Base-by-base conservation (phyloP, 495 filamentous ascomycete species). In the Terfezia boudieri region DNA sequence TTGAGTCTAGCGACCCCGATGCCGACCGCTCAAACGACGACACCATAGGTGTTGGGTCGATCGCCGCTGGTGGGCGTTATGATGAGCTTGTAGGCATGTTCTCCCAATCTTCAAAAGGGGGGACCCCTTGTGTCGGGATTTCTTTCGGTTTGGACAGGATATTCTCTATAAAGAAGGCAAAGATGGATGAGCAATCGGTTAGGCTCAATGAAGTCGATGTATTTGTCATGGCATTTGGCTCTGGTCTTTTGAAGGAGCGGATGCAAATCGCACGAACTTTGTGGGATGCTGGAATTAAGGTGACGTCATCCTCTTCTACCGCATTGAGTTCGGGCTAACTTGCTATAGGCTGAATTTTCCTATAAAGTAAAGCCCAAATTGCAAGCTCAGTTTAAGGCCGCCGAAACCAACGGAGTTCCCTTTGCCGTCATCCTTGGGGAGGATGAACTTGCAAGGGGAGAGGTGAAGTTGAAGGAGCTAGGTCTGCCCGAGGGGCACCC, bases 51-150 rank as follows among this genome's bases (percentile, higher is more conserved):
- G 84, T 94, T 41, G 86, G 86, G 51, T 85, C 79, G 62, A 78
- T 94, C 37, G 87, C 87, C 9, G 89, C 86, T 4, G 89, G 89
- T 59, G 89, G 88, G 53, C 76, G 89, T 50, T 94, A 95, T 67
- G 89, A 95, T 64, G 83, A 88, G 62, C 75, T 94, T 4, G 89
- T 94, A 35, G 83, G 83, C 67, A 94, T 94, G 85, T 95, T 93
- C 73, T 58, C 68, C 37, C 59, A 62, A n/a, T 58, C 53, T 3
- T 53, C 57, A 9, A 92, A 90, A 70, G 71, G 72, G 1, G 80
- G 86, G 62, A 84, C 94, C 38, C 89, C 89, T 26, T 94, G 89
- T 64, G 85, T 94, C 8, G 88, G 89, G 57, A 83, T 95, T 58
- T 93, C 86, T 10, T 94, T 95, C 66, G 89, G 89, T 53, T 83